Percentiles rank a stretch among this genome's conserved stretches.
phyloP scores from a whole-genome alignment of 2,329 filamentous ascomycete genomes.

The Meredithiella fracta region DNA sequence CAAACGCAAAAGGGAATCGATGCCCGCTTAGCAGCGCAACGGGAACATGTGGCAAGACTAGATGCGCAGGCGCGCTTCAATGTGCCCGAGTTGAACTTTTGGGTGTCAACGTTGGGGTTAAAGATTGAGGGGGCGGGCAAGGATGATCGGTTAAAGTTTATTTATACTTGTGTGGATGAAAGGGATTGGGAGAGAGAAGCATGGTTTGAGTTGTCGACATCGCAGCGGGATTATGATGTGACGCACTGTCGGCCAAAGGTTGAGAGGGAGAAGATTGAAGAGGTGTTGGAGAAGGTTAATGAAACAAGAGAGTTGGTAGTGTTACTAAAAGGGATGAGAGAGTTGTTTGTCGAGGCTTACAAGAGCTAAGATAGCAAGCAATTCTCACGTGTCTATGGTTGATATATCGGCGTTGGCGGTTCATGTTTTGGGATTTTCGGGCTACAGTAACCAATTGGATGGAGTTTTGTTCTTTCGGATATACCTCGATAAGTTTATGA shows the following conservation, averaged over 20 bases:
- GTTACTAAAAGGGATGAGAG: conserved; percentile 68
- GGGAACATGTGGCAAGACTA: conserved; percentile 54
- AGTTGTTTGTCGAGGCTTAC: conserved; percentile 55
- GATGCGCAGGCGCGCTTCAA: conserved; percentile 79
- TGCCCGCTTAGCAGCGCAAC: conserved; percentile 51
- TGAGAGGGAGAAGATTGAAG: conserved; percentile 60
- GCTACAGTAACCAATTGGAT: no score
- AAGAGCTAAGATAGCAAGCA: conserved; percentile 27
- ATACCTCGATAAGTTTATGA: background rate
- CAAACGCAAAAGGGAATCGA: conserved; percentile 57
- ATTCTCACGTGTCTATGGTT: background rate
- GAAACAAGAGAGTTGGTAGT: conserved; percentile 58
- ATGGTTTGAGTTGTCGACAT: conserved; percentile 81
- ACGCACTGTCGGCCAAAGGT: conserved; percentile 67
- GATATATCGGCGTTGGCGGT: background rate
- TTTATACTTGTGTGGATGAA: conserved; percentile 76
- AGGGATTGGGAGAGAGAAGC: conserved; percentile 76
- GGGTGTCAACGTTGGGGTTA: conserved; percentile 80
- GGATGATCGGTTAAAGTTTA: conserved; percentile 75
- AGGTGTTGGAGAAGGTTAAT: conserved; percentile 63
- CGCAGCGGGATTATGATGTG: conserved; percentile 70
- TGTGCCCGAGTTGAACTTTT: conserved; percentile 84
- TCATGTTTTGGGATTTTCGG: background rate
- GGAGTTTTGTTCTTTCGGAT: background rate
- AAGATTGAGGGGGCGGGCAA: conserved; percentile 76